Percentiles rank a stretch among this genome's conserved stretches.
phyloP scores from a whole-genome alignment of 768 basidiomycete species.

The Rhodocollybia butyracea region DNA sequence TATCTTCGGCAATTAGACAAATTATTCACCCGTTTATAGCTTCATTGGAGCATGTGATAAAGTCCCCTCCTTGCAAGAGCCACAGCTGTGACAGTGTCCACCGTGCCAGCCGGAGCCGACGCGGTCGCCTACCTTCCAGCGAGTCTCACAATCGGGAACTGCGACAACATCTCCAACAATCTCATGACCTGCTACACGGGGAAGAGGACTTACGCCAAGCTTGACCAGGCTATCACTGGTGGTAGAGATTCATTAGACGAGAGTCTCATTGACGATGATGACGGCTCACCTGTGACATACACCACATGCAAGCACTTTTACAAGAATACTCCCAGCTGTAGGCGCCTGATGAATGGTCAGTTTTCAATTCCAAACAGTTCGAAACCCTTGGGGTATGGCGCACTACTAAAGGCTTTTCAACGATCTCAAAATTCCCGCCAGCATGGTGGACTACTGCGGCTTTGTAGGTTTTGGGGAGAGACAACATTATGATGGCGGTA shows the following conservation, averaged over 20 bases:
- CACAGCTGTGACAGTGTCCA: neutral
- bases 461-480: constrained; percentile 4
- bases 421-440: neutral
- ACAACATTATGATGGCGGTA: no score
- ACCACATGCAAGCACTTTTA: constrained; percentile 3
- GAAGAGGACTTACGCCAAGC: neutral
- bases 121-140: constrained; percentile 1
- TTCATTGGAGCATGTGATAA: neutral
- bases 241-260: neutral
- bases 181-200: neutral
- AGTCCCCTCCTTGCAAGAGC: constrained; percentile 2
- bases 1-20: no score
- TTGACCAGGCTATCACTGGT: constrained; percentile 1
- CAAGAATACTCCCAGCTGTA: neutral
- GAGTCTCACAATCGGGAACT: neutral
- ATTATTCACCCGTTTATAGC: neutral
- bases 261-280: neutral
- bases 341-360: neutral
- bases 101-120: constrained; percentile 3
- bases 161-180: constrained; percentile 1
- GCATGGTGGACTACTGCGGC: neutral
- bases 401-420: neutral
- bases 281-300: neutral
- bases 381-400: neutral
- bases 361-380: no score